A percentile compares a stretch with the other conserved stretches of the same genome.
phyloP scores from a whole-genome alignment of 305 asterid genomes.

The Solanum aculeatissimum region DNA sequence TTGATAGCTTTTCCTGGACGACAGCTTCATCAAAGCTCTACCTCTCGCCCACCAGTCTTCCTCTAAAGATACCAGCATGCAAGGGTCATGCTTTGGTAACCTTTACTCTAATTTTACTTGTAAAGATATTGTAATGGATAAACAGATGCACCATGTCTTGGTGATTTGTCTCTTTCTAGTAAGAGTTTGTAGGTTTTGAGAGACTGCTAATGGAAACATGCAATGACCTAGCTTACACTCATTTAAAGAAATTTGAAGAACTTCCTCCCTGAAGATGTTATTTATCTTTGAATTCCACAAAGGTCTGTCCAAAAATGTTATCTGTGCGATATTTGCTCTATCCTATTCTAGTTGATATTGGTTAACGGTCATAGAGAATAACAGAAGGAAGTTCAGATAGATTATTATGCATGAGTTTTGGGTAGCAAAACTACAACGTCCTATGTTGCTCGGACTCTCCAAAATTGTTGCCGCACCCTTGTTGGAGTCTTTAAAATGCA shows the following conservation, averaged over 20 bases:
- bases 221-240: background rate
- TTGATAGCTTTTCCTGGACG: constrained; percentile 83
- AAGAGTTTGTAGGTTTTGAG: background rate
- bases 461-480: too few species aligned
- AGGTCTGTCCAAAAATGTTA: background rate
- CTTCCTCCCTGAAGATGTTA: background rate
- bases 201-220: background rate
- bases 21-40: constrained; percentile 78
- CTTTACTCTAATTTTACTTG: background rate
- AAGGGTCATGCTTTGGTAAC: constrained; percentile 94
- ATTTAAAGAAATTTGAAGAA: background rate
- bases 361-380: background rate
- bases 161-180: background rate
- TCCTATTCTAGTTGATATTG: background rate
- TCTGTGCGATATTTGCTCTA: background rate
- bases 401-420: background rate
- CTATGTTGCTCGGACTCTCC: too few species aligned
- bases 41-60: constrained; percentile 89
- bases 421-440: background rate
- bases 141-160: background rate
- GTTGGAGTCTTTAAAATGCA: too few species aligned
- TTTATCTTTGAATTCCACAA: background rate
- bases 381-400: background rate
- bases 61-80: constrained; percentile 94
- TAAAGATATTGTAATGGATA: background rate